phyloP scores from a whole-genome alignment of 2,329 filamentous ascomycete species.

The Neodidymelliopsis sp. region DNA sequence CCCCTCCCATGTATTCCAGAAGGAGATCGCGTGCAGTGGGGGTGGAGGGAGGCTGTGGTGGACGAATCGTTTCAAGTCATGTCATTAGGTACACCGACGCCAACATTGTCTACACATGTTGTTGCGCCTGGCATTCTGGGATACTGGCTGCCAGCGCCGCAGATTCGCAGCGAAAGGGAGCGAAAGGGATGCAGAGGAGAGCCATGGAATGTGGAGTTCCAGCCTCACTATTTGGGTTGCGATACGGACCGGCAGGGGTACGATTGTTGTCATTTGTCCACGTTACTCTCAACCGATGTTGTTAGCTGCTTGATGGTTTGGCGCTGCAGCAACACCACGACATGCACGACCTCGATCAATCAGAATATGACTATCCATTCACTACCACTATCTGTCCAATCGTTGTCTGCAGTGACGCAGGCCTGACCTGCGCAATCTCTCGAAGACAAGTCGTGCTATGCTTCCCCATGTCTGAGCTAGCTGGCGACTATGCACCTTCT shows the following conservation, averaged over 20 bases:
- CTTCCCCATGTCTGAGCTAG: constrained; percentile 14
- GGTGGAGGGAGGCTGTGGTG: constrained; percentile 30
- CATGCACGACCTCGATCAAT: constrained; percentile 21
- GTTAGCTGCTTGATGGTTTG: constrained; percentile 33
- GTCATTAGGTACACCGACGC: constrained; percentile 27
- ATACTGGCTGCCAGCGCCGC: constrained; percentile 23
- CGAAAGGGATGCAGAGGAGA: constrained; percentile 37
- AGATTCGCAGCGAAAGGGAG: constrained; percentile 32
- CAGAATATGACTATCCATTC: constrained; percentile 22
- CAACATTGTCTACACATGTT: constrained; percentile 9
- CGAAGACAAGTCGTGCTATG: constrained; percentile 22
- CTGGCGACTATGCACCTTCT: constrained; percentile 16
- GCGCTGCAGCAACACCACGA: constrained; percentile 24
- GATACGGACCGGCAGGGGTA: constrained; percentile 32
- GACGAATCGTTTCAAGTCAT: constrained; percentile 35
- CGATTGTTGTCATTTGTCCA: constrained; percentile 42
- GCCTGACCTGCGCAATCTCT: constrained; percentile 20
- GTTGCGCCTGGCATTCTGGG: constrained; percentile 29
- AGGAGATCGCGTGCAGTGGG: constrained; percentile 36
- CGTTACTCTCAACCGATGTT: constrained; percentile 35
- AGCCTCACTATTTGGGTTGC: constrained; percentile 44
- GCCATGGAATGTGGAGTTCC: constrained; percentile 37
- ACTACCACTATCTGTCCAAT: constrained; percentile 26
- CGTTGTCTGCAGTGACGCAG: constrained; percentile 7
- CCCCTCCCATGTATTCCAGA: constrained; percentile 9